Evolutionary conservation across 1,284 basidiomycete genomes (phyloP).

Genomic region (Retiboletus flavoniger): DNA sequence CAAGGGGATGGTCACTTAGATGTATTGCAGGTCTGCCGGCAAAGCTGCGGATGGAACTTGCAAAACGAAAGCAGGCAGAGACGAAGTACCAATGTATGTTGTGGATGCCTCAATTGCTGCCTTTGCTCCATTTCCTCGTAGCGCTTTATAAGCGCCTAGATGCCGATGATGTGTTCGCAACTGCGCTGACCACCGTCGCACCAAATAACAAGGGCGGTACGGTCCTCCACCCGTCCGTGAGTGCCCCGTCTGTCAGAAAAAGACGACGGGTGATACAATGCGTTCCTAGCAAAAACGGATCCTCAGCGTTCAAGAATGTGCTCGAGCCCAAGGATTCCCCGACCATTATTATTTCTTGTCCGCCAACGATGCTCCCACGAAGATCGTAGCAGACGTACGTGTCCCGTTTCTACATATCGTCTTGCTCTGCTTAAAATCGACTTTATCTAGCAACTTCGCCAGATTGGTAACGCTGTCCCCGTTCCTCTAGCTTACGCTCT

Average conservation of each 20-base stretch:
- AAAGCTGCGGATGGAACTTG: constrained; percentile 36
- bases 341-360: constrained; percentile 62
- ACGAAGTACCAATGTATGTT: constrained; percentile 25
- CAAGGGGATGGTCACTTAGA: neutral
- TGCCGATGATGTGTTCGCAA: constrained; percentile 50
- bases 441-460: constrained; percentile 55
- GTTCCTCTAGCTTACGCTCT: constrained; percentile 62
- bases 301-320: constrained; percentile 61
- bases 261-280: neutral
- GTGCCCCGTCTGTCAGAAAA: constrained; percentile 15
- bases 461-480: constrained; percentile 75
- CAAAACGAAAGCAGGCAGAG: constrained; percentile 27
- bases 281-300: constrained; percentile 59
- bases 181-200: constrained; percentile 52
- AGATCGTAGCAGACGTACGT: constrained; percentile 50
- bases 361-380: constrained; percentile 35
- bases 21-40: constrained; percentile 42
- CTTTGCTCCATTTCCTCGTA: constrained; percentile 25
- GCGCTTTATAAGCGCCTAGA: constrained; percentile 56
- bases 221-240: constrained; percentile 60
- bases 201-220: constrained; percentile 53
- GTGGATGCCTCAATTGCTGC: neutral
- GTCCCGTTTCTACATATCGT: neutral
- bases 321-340: constrained; percentile 71
- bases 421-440: neutral